Base-by-base conservation (phyloP, 129 eudicot genomes). In the Centella asiatica region DNA sequence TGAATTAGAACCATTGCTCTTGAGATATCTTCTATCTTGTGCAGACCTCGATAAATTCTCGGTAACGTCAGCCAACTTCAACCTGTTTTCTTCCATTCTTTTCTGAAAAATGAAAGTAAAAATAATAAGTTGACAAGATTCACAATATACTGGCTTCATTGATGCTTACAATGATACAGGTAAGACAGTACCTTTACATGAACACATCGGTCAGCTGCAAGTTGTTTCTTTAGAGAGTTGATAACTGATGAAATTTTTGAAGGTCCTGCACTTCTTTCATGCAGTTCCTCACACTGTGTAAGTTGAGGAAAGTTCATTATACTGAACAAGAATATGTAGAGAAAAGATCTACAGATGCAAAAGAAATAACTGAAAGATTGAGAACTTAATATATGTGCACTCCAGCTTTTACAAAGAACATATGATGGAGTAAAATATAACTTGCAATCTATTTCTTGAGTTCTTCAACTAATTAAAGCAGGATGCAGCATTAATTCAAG, bases 201-300 rank as follows among this genome's bases (percentile, higher is more conserved):
- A 48, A 61, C 81, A 75, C 76, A 52, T 17, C 96, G 95, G 63
- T 87, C 86, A 60, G 74, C 83, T 47, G 78, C 90, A 69, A 84
- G 85, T 78, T 78, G 73, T 49, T 76, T 69, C 88, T 92, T 84
- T 47, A 92, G 62, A 33, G 88, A 82, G 27, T 87, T 89, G 32
- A 92, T 80, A 59, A 80, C 79, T 57, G 78, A 31, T 49, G 78
- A 71, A 69, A 84, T 64, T 58, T 87, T 87, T 39, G 73, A 46
- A 54, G 88, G 60, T 14, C 72, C 57, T 19, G 54, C 34, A 64
- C 63, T 58, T 29, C 62, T 52, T 71, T 71, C 82, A 44, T 69
- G 70, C 57, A 18, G 49, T 60, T 66, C 74, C 70, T 40, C 65
- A 34, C 62, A 59, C 95, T 84, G 87, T 57, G 45, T 15, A 68